Evolutionary conservation across 2,329 filamentous ascomycete species (phyloP).

Genomic region (Phyllosticta citribraziliensis): DNA sequence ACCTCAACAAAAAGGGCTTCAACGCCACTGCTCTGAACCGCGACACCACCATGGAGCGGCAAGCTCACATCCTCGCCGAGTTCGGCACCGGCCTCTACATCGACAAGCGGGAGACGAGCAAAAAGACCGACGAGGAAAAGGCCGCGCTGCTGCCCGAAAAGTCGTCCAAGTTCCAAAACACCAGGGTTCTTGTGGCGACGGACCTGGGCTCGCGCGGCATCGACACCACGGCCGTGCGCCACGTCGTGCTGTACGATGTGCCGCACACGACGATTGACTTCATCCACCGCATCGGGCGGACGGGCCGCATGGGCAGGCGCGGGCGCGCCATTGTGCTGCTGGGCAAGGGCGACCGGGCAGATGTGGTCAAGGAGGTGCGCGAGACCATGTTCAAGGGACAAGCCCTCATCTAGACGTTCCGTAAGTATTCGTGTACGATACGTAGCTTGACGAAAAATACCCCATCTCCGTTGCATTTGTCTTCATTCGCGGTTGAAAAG

Average conservation of each 20-base stretch:
- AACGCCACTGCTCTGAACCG: slow-evolving; percentile 77
- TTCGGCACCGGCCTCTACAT: slow-evolving; percentile 45
- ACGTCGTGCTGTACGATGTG: slow-evolving; percentile 94
- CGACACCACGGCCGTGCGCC: slow-evolving; percentile 81
- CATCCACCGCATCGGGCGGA: slow-evolving; percentile 86
- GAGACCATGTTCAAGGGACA: slow-evolving; percentile 52
- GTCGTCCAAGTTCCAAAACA: slow-evolving; percentile 24
- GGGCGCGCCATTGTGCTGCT: slow-evolving; percentile 85
- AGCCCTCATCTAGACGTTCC: slow-evolving; percentile 33
- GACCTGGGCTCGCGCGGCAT: slow-evolving; percentile 89
- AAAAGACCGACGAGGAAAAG: slow-evolving; percentile 2
- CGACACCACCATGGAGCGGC: slow-evolving; percentile 68
- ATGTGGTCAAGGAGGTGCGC: slow-evolving; percentile 84
- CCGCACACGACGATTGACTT: slow-evolving; percentile 97
- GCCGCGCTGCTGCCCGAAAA: background rate
- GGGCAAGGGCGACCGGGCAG: slow-evolving; percentile 77
- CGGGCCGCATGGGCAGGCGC: slow-evolving; percentile 84
- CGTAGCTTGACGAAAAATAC: background rate
- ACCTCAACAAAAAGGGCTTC: slow-evolving; percentile 74
- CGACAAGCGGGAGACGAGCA: slow-evolving; percentile 4
- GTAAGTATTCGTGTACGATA: slow-evolving; percentile 4
- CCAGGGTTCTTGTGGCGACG: slow-evolving; percentile 87
- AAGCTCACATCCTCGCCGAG: slow-evolving; percentile 63
- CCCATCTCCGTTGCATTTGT: background rate
- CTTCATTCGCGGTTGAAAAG: background rate